phyloP scores from a whole-genome alignment of 805 yeast species.

The Yarrowia keelungensis region DNA sequence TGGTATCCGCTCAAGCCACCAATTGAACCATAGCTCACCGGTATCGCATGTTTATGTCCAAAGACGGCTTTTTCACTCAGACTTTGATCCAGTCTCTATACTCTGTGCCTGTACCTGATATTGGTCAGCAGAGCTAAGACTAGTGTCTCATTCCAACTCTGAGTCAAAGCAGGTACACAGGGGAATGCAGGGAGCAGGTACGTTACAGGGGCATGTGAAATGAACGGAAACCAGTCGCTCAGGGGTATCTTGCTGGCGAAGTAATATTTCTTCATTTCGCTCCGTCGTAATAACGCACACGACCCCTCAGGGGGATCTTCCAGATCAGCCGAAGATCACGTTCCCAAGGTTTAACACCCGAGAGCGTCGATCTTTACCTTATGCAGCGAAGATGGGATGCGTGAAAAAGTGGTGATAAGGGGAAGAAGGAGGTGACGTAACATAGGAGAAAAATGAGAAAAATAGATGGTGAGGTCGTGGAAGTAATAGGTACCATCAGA shows the following conservation, averaged over 20 bases:
- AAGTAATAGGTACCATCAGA: too few species aligned
- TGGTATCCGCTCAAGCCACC: too few species aligned
- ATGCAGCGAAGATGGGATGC: not conserved
- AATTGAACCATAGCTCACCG: too few species aligned
- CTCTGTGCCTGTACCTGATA: not conserved
- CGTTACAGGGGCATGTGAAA: not conserved
- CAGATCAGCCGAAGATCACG: not conserved
- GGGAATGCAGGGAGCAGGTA: constrained; percentile 1
- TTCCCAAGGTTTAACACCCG: not conserved
- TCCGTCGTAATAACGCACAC: not conserved
- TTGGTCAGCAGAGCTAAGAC: not conserved
- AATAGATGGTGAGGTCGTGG: too few species aligned
- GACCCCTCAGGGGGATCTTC: constrained; percentile 17
- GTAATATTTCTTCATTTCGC: not conserved
- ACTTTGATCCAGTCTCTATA: too few species aligned
- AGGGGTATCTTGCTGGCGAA: not conserved
- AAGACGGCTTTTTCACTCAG: too few species aligned
- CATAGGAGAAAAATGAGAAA: too few species aligned
- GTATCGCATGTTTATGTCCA: too few species aligned
- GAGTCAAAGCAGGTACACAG: constrained; percentile 9
- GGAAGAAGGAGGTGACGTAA: too few species aligned
- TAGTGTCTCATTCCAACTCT: constrained; percentile 29
- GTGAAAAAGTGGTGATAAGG: too few species aligned
- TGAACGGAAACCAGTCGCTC: too few species aligned
- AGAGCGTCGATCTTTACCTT: constrained; percentile 5